phyloP scores from a whole-genome alignment of 805 yeast species.

The Candida jianshihensis region DNA sequence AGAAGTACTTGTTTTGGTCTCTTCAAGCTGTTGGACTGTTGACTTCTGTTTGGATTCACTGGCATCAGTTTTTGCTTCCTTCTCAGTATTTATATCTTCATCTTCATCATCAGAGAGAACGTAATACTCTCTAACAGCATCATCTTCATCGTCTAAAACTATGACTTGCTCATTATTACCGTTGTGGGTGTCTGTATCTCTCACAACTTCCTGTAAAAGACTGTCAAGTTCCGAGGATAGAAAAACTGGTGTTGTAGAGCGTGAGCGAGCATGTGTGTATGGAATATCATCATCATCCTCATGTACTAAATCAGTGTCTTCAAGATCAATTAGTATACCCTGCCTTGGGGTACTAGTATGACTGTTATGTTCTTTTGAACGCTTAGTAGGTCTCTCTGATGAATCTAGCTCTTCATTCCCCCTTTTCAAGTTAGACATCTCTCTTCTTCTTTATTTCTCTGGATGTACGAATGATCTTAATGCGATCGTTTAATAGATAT shows the following conservation, averaged over 20 bases:
- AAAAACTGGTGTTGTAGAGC: conserved; percentile 19
- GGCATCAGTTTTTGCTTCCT: conserved; percentile 6
- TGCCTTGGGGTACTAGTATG: background rate
- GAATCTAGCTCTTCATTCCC: too few species aligned
- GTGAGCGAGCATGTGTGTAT: conserved; percentile 20
- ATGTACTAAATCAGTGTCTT: background rate
- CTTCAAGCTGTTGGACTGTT: conserved; percentile 26
- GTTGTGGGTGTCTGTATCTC: conserved; percentile 5
- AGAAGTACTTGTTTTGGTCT: conserved; percentile 9
- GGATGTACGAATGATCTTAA: too few species aligned
- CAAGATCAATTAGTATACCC: background rate
- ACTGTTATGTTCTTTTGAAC: background rate
- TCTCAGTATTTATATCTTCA: conserved; percentile 12
- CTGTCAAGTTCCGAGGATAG: conserved; percentile 5
- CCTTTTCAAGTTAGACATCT: too few species aligned
- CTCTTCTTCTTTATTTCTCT: too few species aligned
- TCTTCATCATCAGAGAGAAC: conserved; percentile 17
- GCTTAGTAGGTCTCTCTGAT: conserved; percentile 1
- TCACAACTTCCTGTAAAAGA: background rate
- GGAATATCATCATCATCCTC: conserved; percentile 24
- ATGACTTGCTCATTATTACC: conserved; percentile 3
- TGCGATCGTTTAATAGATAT: too few species aligned
- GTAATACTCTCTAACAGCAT: conserved; percentile 11
- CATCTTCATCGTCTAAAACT: conserved; percentile 11
- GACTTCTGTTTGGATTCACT: conserved; percentile 20